Evolutionary conservation across 805 yeast species (phyloP), one percentile per base, ranked within the genome.

Genomic region (Nakazawaea peltata): DNA sequence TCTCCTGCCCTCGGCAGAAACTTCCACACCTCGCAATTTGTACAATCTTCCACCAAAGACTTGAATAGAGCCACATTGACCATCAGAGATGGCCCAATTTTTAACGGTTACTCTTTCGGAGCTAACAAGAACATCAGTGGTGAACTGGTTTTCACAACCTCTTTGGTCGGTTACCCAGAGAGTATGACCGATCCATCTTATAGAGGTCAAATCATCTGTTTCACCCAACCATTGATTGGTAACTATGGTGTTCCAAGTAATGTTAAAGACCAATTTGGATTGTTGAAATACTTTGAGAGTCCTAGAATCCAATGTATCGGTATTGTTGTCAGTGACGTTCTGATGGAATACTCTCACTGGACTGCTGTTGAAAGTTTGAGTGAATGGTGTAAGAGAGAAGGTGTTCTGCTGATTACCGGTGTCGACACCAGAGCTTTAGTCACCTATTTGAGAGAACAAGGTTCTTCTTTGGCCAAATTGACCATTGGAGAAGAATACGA

Each of bases 161-260:
- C 97, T 6, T 70, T 94, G 59, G 98, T 92, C 10, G 99, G 98
- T 14, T 92, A 92, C 61, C 97, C 98, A 13, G 98, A 92, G 61
- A 84, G 96, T 7, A 87, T 92, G 94, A 92, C 98, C 16, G 98
- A 92, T 60, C 99, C 99, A 26, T 87, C 97, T 5, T 92, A 92
- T 61, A 80, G 78, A 50, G 99, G 98, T 34, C 99, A 92, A 67
- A 92, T 92, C 48, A 74, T 92, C 46, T 94, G 92, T 42, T 85
- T 92, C 64, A 92, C 98, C 6, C 97, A 87, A 61, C 98, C 98
- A 16, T 70, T 92, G 54, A 86, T 92, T 51, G 99, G 99, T 46
- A 92, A 92, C 62, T 92, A 92, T 61, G 98, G 98, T 61, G 98
- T 92, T 23, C 99, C 99, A 18, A 80, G 92, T 1, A 77, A 83